Evolutionary conservation across 805 yeast species (phyloP).

Genomic region (Candida ulmi): DNA sequence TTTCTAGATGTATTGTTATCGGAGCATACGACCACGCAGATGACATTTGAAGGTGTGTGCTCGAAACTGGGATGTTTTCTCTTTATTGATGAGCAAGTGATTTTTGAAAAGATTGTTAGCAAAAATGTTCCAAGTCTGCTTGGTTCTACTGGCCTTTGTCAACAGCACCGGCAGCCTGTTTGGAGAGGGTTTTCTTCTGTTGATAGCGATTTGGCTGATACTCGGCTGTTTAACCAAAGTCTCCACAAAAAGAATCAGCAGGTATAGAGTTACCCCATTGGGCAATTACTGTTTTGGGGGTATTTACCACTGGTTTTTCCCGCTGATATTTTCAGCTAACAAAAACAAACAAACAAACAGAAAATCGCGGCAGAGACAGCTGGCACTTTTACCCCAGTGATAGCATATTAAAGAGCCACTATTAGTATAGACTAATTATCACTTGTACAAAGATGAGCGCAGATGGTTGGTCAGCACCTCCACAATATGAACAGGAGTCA

Average conservation of each 20-base stretch:
- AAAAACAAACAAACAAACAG: too few species aligned
- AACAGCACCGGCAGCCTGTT: too few species aligned
- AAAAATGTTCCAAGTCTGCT: too few species aligned
- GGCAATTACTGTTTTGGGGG: background rate
- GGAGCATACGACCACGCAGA: conserved; percentile 21
- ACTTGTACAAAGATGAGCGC: background rate
- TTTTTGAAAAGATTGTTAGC: background rate
- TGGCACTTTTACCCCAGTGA: too few species aligned
- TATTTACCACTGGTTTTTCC: too few species aligned
- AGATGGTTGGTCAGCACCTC: background rate
- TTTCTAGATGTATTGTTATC: conserved; percentile 19
- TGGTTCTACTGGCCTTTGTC: too few species aligned
- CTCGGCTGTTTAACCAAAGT: too few species aligned
- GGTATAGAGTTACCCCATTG: background rate
- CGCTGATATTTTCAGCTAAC: too few species aligned
- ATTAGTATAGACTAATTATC: background rate
- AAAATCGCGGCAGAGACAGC: too few species aligned
- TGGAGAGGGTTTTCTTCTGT: too few species aligned
- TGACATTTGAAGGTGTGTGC: background rate
- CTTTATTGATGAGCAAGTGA: background rate
- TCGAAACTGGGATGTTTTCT: background rate
- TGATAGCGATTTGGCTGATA: too few species aligned
- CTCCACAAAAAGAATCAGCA: conserved; percentile 1
- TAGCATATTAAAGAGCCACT: too few species aligned
- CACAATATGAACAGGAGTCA: background rate